A percentile compares a stretch with the other conserved stretches of the same genome.
These are phyloP conservation scores for Hansenula anomala DNA, from an alignment of 1,139 yeast species.

Conservation along the genomic window DNA sequence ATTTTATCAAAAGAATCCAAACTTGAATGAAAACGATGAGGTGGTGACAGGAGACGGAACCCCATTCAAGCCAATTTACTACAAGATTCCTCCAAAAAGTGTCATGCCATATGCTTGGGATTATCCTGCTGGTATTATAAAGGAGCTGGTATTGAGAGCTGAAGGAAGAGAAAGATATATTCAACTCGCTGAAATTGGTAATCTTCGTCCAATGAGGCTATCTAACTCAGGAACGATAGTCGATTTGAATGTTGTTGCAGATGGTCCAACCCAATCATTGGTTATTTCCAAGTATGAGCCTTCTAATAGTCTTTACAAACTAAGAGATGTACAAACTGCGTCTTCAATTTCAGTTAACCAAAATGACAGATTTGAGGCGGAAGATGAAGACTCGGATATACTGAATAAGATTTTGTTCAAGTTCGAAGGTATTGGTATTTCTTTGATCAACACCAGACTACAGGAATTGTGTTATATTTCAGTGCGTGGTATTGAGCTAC, in stretches of 20 bases:
- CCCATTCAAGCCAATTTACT: constrained; percentile 64
- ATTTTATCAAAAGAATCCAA: constrained; percentile 83
- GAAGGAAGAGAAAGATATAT: constrained; percentile 75
- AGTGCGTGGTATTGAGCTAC: constrained; percentile 71
- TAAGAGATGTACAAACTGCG: constrained; percentile 17
- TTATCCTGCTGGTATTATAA: constrained; percentile 84
- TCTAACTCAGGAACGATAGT: constrained; percentile 54
- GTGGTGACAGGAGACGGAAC: constrained; percentile 28
- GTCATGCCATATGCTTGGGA: constrained; percentile 99
- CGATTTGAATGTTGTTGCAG: constrained; percentile 91
- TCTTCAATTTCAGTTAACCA: constrained; percentile 31
- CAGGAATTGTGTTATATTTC: constrained; percentile 84
- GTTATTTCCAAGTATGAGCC: constrained; percentile 83
- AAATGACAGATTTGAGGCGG: constrained; percentile 55
- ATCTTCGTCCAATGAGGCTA: constrained; percentile 77
- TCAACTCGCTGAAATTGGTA: constrained; percentile 90
- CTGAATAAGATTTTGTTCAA: constrained; percentile 55
- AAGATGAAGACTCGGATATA: constrained; percentile 65
- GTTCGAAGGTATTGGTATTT: constrained; percentile 87
- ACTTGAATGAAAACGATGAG: constrained; percentile 69
- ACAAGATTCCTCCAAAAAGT: constrained; percentile 80
- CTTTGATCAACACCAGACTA: constrained; percentile 64
- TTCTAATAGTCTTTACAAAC: constrained; percentile 65
- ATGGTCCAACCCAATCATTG: constrained; percentile 90
- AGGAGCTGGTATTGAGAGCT: constrained; percentile 70